A percentile compares a stretch with the other conserved stretches of the same genome.
Conservation (phyloP, 495 filamentous ascomycete genomes). For the Hypoxylon lenormandii region DNA sequence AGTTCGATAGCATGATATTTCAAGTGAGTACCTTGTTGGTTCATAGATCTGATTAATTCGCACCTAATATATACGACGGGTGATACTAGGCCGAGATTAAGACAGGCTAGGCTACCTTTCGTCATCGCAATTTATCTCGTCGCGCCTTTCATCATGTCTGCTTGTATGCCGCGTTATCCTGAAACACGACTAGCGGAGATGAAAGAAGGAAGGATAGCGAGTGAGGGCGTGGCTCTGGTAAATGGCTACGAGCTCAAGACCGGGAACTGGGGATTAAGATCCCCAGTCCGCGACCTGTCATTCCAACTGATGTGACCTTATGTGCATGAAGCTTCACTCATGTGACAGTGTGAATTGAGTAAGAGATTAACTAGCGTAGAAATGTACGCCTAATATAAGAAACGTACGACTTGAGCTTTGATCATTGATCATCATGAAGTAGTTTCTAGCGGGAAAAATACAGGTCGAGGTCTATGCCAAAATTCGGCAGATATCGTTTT, state of each 20-base stretch:
- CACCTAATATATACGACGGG: no score
- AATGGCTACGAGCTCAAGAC: neutral
- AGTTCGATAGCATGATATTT: no score
- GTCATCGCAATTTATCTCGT: no score
- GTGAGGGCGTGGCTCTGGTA: neutral
- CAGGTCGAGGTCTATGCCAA: no score
- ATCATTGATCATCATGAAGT: no score
- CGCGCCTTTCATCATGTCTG: neutral
- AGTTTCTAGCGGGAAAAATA: no score
- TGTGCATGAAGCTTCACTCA: slow-evolving; percentile 27
- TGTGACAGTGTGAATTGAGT: slow-evolving; percentile 23
- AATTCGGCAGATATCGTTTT: no score
- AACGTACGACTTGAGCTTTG: no score
- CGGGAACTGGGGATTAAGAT: slow-evolving; percentile 13
- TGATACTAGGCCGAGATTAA: no score
- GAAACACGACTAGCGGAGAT: slow-evolving; percentile 11
- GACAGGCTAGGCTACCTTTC: no score
- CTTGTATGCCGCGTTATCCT: neutral
- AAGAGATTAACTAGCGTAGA: neutral
- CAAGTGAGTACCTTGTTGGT: no score
- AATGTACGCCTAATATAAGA: neutral
- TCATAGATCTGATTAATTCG: no score
- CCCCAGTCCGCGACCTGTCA: slow-evolving; percentile 11
- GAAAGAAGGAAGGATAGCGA: neutral
- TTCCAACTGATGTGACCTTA: slow-evolving; percentile 25